Percentiles rank a stretch among this genome's conserved stretches.
These are phyloP conservation scores for Baeospora myosura DNA, from an alignment of 1,284 basidiomycete species.

Conservation along the genomic window DNA sequence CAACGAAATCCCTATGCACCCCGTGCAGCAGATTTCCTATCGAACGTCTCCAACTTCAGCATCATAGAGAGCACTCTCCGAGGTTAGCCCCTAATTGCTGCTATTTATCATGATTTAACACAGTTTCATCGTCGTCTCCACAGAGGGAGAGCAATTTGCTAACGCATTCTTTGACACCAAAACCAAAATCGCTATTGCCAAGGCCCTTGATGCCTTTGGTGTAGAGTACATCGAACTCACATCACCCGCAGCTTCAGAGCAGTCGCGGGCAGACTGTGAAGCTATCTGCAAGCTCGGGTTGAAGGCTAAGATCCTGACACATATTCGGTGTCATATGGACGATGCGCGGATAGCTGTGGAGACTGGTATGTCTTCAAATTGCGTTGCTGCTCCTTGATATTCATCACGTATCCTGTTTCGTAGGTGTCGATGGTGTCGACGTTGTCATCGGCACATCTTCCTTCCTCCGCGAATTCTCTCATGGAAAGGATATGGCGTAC, in stretches of 20 bases:
- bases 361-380: conserved; percentile 59
- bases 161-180: conserved; percentile 99
- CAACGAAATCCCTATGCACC: conserved; percentile 78
- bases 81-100: conserved; percentile 43
- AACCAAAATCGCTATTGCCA: conserved; percentile 99
- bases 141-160: conserved; percentile 98
- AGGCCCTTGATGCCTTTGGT: conserved; percentile 93
- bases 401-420: conserved; percentile 7
- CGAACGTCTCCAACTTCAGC: conserved; percentile 88
- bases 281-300: conserved; percentile 99
- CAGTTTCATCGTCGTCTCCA: neutral
- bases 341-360: conserved; percentile 98
- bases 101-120: conserved; percentile 5
- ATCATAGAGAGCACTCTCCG: conserved; percentile 96
- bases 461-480: conserved; percentile 98
- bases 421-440: conserved; percentile 97
- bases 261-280: conserved; percentile 92
- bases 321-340: conserved; percentile 99
- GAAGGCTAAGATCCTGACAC: conserved; percentile 95
- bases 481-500: conserved; percentile 99
- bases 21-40: conserved; percentile 85
- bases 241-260: conserved; percentile 95
- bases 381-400: conserved; percentile 6
- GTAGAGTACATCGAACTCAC: conserved; percentile 99
- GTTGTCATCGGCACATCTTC: conserved; percentile 99